A percentile compares a stretch with the other conserved stretches of the same genome.
Conservation (phyloP, 2,329 filamentous ascomycete species). For the Colletotrichum horii region DNA sequence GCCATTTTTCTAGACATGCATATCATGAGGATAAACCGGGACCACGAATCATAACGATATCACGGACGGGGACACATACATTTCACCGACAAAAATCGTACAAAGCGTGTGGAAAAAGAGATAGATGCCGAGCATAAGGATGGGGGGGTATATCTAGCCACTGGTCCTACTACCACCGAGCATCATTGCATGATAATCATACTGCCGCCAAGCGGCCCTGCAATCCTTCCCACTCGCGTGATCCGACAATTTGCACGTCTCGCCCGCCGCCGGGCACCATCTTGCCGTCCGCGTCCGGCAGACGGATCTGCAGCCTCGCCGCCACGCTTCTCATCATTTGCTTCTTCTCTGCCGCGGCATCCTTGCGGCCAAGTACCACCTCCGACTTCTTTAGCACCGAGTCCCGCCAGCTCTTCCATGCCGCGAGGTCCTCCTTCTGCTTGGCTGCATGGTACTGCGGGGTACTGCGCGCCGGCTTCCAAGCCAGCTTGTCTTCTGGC, state of each 20-base stretch:
- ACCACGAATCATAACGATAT: background rate
- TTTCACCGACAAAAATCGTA: background rate
- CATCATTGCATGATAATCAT: constrained; percentile 20
- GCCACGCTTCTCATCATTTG: constrained; percentile 38
- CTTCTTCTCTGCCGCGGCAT: constrained; percentile 27
- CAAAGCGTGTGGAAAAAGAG: background rate
- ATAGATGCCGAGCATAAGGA: background rate
- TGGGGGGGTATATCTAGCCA: constrained; percentile 18
- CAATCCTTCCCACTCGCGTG: constrained; percentile 60
- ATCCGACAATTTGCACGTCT: constrained; percentile 57
- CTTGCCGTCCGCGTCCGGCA: constrained; percentile 54
- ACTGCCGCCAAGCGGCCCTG: constrained; percentile 45
- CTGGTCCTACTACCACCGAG: constrained; percentile 8
- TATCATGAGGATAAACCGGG: background rate
- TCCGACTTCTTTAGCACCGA: constrained; percentile 59
- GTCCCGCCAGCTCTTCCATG: constrained; percentile 64
- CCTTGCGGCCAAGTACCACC: constrained; percentile 35
- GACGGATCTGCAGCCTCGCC: constrained; percentile 55
- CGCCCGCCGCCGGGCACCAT: constrained; percentile 38
- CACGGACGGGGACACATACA: background rate
- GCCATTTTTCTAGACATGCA: background rate
- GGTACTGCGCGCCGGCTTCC: constrained; percentile 68
- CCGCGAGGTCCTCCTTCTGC: constrained; percentile 69
- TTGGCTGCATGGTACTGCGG: constrained; percentile 70
- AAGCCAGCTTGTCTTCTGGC: constrained; percentile 66